Base-by-base conservation (phyloP, 129 eudicot species). In the Escallonia rubra region DNA sequence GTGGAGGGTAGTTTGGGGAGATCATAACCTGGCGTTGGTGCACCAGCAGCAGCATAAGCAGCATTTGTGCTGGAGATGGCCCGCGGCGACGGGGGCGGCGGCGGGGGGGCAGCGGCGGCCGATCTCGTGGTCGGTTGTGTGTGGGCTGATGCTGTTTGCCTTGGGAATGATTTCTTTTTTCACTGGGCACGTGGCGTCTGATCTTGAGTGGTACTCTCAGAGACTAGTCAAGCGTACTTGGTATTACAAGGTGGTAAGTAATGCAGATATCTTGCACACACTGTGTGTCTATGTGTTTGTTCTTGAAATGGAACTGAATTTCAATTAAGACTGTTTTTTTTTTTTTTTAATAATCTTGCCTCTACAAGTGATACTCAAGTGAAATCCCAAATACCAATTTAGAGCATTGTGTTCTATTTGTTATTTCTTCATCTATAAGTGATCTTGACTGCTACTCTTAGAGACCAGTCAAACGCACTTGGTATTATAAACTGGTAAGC, bases 121-220 rank as follows among this genome's bases (percentile, higher is more conserved):
- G 76, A 61, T 86, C 69, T 73, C 91, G 41, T 91, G 96, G 96
- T 69, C 96, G 66, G 78, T 76, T 79, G 83, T 91, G 10, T 91
- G 96, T 76, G 97, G 96, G 61, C 42, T 81, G 70, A 66, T 91
- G 96, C 54, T 91, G 57, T 91, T 91, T 80, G 83, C 68, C 10
- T 63, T 91, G 55, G 96, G 96, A 13, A 79, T 91, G 73, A 63
- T 91, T 13, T 91, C 95, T 0, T 72, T 91, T 69, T 79, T 88
- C 54, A 80, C 88, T 38, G 96, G 96, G 11, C 89, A 91, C 76
- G 68, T 88, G 66, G 97, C 76, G 54, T 83, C 95, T 77, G 87
- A 91, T 88, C 82, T 85, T 64, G 96, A 91, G 41, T 73, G 90
- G 87, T 85, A 79, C 78, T 81, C 96, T 34, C 91, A 85, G 73